These are phyloP conservation scores for Trebouxia sp. DNA, from an alignment of 139 green algal genomes.

Conservation along the genomic window DNA sequence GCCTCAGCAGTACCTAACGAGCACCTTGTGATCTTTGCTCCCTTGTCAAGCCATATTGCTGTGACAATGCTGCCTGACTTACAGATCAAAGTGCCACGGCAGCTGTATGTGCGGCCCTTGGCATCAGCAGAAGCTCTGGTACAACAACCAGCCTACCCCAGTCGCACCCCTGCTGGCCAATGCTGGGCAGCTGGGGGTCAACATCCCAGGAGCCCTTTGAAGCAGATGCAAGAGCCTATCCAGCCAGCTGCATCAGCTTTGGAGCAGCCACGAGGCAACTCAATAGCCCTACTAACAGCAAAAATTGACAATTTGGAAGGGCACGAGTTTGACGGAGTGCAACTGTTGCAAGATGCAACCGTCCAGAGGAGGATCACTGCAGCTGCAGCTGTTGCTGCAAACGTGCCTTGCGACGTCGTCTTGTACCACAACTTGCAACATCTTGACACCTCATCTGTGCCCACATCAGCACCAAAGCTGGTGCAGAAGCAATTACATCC, in stretches of 20 bases:
- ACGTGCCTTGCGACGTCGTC: neutral
- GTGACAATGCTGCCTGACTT: neutral
- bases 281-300: neutral
- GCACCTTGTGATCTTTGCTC: too few relatives aligned
- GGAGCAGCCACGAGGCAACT: neutral
- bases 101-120: neutral
- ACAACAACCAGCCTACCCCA: neutral
- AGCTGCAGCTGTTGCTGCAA: conserved; percentile 11
- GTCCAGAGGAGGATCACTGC: conserved; percentile 9
- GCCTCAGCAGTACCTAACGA: too few relatives aligned
- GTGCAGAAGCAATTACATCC: conserved; percentile 5
- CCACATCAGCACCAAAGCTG: neutral
- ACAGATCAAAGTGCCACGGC: conserved; percentile 7
- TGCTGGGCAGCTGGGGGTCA: conserved; percentile 1
- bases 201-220: neutral
- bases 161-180: neutral
- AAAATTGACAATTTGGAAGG: neutral
- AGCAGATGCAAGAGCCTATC: neutral
- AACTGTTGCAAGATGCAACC: neutral
- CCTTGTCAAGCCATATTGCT: neutral
- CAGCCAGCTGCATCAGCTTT: neutral
- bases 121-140: neutral
- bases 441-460: neutral
- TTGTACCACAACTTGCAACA: neutral
- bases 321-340: neutral